phyloP scores from a whole-genome alignment of 768 basidiomycete species.

The Leccinum longicurvipes region DNA sequence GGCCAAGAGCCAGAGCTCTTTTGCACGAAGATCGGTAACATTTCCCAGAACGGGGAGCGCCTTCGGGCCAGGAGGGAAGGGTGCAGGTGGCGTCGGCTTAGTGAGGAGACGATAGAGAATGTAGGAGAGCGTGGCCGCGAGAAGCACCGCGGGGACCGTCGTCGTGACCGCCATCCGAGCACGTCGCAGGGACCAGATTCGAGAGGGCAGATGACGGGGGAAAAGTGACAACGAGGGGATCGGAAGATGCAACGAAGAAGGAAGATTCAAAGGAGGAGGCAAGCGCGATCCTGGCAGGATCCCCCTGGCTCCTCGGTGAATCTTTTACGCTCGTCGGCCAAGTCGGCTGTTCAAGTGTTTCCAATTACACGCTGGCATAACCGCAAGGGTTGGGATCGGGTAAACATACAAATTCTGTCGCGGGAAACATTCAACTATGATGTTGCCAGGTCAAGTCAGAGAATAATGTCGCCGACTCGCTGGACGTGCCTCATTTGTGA shows the following conservation, averaged over 20 bases:
- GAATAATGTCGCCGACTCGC: neutral
- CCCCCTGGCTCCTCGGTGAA: neutral
- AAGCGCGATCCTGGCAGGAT: neutral
- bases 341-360: neutral
- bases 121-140: conserved; percentile 15
- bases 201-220: neutral
- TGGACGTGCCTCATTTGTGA: neutral
- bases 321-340: neutral
- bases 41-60: conserved; percentile 67
- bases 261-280: conserved; percentile 9
- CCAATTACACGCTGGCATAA: neutral
- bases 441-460: neutral
- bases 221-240: conserved; percentile 4
- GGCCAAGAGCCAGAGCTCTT: conserved; percentile 65
- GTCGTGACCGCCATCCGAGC: conserved; percentile 11
- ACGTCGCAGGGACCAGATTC: neutral
- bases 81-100: conserved; percentile 26
- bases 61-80: conserved; percentile 65
- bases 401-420: neutral
- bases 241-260: conserved; percentile 21
- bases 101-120: conserved; percentile 15
- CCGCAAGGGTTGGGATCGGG: neutral
- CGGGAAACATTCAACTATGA: neutral
- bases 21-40: conserved; percentile 52
- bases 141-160: conserved; percentile 19